Evolutionary conservation across 1,284 basidiomycete species (phyloP), one percentile per base, ranked within the genome.

Genomic region (Xanthoconium separans): DNA sequence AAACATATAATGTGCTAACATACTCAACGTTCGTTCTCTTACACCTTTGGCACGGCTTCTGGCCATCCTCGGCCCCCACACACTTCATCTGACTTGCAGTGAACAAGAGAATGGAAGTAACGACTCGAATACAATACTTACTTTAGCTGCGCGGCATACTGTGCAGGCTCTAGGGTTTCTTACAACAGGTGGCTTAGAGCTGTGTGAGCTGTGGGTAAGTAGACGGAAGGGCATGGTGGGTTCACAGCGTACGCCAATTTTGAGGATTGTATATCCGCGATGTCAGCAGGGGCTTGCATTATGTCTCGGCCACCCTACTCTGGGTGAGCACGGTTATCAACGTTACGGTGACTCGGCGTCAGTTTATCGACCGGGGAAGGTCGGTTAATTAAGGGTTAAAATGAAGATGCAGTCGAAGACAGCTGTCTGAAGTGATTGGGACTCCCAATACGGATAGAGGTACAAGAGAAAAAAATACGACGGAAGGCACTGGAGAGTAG

Each of bases 71-170:
- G 47, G 90, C 85, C 40, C 88, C 89, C 52, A 92, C 89, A 63
- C 89, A 92, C 70, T 91, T 91, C 89, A 92, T 92, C 90, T 92
- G 54, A 39, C 55, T 51, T 55, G 55, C 50, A 52, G 54, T 60
- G 55, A 64, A 55, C 52, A 53, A 56, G 40, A 39, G 56, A 56
- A 58, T 46, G 57, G 54, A 49, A 51, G 53, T 58, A 49, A 43
- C 51, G 55, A 58, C 51, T 50, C 47, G 51, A 54, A 61, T 27
- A 27, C 27, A 27, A 49, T 47, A 60, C 65, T 40, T 66, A 86
- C 90, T 81, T 92, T 92, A 63, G 90, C 89, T 50, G 82, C 79
- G 45, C 89, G 83, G 70, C 89, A 92, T 62, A 90, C 87, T 41
- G 86, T 90, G 68, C 89, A 91, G 24, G 89, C 89, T 48, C 89